Conservation (phyloP, 1,139 yeast species). For the Maudiozyma humilis region DNA sequence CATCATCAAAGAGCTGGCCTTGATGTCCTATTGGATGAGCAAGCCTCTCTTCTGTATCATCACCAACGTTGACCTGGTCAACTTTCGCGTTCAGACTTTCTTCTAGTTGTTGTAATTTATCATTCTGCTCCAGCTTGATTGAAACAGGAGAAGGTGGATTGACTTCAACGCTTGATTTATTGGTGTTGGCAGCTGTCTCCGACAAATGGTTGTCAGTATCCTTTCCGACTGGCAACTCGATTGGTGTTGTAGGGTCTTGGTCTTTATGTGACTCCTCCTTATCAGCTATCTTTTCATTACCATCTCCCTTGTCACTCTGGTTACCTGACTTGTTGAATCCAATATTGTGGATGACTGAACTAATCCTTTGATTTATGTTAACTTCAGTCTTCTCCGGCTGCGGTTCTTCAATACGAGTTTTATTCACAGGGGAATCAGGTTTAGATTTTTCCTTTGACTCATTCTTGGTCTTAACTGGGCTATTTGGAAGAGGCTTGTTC, state of each 20-base stretch:
- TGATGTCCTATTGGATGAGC: slow-evolving; percentile 10
- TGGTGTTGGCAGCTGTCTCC: too few species aligned
- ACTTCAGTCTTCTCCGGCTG: neutral
- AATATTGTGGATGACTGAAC: slow-evolving; percentile 13
- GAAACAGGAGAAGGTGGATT: neutral
- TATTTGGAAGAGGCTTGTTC: neutral
- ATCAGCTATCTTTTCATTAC: neutral
- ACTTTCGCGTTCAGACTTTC: neutral
- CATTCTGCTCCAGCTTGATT: neutral
- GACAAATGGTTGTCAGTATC: too few species aligned
- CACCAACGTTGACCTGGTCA: neutral
- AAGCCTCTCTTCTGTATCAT: slow-evolving; percentile 5
- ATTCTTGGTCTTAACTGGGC: neutral
- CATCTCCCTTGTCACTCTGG: neutral
- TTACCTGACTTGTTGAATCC: neutral
- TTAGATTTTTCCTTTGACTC: neutral
- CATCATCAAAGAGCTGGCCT: slow-evolving; percentile 23
- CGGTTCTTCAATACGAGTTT: neutral
- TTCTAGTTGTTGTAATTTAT: neutral
- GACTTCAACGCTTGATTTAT: neutral
- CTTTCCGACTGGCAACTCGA: neutral
- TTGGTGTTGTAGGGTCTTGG: neutral
- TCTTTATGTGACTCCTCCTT: neutral
- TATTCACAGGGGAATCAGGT: neutral
- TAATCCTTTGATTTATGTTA: slow-evolving; percentile 9